These are phyloP conservation scores for Pythium dissimile DNA, from an alignment of 352 stramenopile genomes.

Conservation along the genomic window DNA sequence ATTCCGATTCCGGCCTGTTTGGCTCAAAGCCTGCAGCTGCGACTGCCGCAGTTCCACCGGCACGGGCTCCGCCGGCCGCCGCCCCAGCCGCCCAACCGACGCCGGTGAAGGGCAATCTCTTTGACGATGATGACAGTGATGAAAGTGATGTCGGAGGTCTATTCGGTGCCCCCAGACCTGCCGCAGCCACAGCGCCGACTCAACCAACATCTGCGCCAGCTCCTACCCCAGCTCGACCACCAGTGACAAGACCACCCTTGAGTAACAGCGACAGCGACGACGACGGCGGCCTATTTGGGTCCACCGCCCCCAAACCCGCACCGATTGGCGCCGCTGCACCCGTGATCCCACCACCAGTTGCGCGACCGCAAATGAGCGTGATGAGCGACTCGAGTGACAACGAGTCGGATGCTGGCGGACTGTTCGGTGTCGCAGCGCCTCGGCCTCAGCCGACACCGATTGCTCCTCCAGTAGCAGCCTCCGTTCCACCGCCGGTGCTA, in stretches of 20 bases:
- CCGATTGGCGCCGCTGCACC: background rate
- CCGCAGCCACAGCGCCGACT: background rate
- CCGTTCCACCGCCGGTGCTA: slow-evolving; percentile 1
- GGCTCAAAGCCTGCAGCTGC: slow-evolving; percentile 17
- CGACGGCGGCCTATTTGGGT: slow-evolving; percentile 38
- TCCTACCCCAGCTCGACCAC: background rate
- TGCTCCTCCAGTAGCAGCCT: slow-evolving; percentile 6
- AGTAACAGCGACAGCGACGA: slow-evolving; percentile 30
- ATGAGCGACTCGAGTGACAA: slow-evolving; percentile 54
- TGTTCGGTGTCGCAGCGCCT: slow-evolving; percentile 48
- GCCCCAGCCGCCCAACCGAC: background rate
- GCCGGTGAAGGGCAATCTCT: slow-evolving; percentile 39
- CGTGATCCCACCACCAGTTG: slow-evolving; percentile 3
- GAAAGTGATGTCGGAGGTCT: slow-evolving; percentile 32
- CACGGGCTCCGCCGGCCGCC: background rate
- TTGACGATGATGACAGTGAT: slow-evolving; percentile 49
- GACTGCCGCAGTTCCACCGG: background rate
- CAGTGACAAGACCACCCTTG: slow-evolving; percentile 5
- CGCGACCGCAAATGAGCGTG: slow-evolving; percentile 24
- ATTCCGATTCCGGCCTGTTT: slow-evolving; percentile 40
- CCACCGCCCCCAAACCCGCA: slow-evolving; percentile 7
- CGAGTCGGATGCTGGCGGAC: slow-evolving; percentile 48
- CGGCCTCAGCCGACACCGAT: background rate
- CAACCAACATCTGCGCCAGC: background rate
- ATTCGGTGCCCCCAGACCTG: slow-evolving; percentile 21